Base-by-base conservation (phyloP, 805 yeast genomes). In the Saccharomycopsis babjevae region DNA sequence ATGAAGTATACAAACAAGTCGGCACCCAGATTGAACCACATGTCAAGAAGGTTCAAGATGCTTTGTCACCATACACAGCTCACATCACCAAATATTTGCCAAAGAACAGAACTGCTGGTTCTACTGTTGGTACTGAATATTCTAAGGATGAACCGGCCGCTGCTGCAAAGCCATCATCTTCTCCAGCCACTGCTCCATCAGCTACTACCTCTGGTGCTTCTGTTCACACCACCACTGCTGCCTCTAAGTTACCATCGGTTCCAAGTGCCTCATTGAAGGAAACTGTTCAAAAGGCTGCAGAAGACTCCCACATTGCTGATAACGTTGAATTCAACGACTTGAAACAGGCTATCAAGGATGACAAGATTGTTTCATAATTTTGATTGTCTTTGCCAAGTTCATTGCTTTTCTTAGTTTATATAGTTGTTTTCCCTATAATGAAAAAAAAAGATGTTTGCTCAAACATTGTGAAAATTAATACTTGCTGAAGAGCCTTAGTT, bases 41-140 rank as follows among this genome's bases (percentile, higher is more conserved):
- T 67, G 68, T 85, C 65, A 78, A 83, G 65, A 77, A 79, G 66
- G 78, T 82, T 65, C 80, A 81, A 67, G 76, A 79, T 67, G 83
- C 82, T 72, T 72, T 85, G 62, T 87, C 88, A 54, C 93, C 93
- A 59, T 82, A 85, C 61, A 83, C 88, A 50, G 70, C 77, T 40
- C 81, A 83, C 68, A 73, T 86, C 69, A 76, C 79, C 65, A 59
- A 56, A 20, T 60, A 65, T 43, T 62, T 61, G 52, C 85, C 86
- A 56, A 74, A 77, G 63, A 72, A 72, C 58, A 84, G 90, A 81
- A 85, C 91, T 64, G 89, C 89, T 42, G 84, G 87, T 50, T 77
- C 88, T 50, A 84, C 88, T 56, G 87, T 84, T 65, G 84, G 81
- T 61, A 16, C 62, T 22, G n/a, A 42, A 11, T 57, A 34, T 30